Conservation (phyloP, 2,329 filamentous ascomycete genomes). For the Diaporthe sp. region DNA sequence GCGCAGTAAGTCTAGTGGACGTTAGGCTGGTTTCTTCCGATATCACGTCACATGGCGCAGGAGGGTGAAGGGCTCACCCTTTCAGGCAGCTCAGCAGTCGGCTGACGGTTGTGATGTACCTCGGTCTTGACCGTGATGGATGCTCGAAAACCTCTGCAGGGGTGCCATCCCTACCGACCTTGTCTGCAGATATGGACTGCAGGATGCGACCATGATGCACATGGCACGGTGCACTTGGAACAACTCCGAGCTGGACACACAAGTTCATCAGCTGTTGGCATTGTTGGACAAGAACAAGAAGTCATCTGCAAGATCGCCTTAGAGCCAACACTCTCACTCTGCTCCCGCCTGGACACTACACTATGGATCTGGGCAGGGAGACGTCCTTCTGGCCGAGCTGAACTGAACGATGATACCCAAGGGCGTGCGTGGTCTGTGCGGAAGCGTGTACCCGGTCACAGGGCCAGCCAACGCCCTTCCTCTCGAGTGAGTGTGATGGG, state of each 20-base stretch:
- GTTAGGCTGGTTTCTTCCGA: neutral
- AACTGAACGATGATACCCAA: neutral
- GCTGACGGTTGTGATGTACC: neutral
- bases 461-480: constrained; percentile 15
- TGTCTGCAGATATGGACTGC: neutral
- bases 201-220: neutral
- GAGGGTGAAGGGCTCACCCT: neutral
- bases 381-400: neutral
- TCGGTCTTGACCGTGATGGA: neutral
- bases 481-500: constrained; percentile 15
- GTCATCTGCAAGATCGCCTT: neutral
- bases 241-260: constrained; percentile 6
- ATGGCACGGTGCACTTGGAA: neutral
- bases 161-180: neutral
- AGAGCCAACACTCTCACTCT: neutral
- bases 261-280: constrained; percentile 12
- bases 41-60: neutral
- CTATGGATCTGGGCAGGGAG: neutral
- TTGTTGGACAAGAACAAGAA: neutral
- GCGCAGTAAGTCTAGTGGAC: neutral
- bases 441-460: constrained; percentile 22
- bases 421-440: neutral
- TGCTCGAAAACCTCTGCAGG: neutral
- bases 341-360: constrained; percentile 3
- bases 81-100: constrained; percentile 11